These are phyloP conservation scores for Stephania japonica DNA, from an alignment of 164 flowering plant species.

Conservation along the genomic window DNA sequence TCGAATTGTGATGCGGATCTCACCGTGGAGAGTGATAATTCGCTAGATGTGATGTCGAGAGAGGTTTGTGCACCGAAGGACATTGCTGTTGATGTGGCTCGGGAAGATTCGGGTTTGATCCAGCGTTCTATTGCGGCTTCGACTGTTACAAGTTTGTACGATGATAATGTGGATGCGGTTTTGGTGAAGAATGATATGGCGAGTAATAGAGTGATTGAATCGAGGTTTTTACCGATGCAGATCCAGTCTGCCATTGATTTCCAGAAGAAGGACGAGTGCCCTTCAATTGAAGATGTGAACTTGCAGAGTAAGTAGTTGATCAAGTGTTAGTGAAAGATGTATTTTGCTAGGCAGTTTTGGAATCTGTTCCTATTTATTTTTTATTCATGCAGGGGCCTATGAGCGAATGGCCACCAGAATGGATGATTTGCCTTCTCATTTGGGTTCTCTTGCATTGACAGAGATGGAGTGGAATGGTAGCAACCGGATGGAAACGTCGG, in stretches of 20 bases:
- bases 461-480: slow-evolving; percentile 53
- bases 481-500: slow-evolving; percentile 36
- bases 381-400: slow-evolving; percentile 60
- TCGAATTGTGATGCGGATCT: slow-evolving; percentile 14
- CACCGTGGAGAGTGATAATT: slow-evolving; percentile 18
- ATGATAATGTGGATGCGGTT: slow-evolving; percentile 19
- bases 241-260: slow-evolving; percentile 20
- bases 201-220: slow-evolving; percentile 5
- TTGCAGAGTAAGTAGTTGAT: slow-evolving; percentile 41
- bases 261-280: slow-evolving; percentile 49
- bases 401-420: slow-evolving; percentile 52
- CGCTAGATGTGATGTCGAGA: slow-evolving; percentile 22
- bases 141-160: slow-evolving; percentile 28
- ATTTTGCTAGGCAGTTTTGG: slow-evolving; percentile 14
- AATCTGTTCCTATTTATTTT: slow-evolving; percentile 18
- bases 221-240: slow-evolving; percentile 22
- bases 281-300: slow-evolving; percentile 18
- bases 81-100: slow-evolving; percentile 23
- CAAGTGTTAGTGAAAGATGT: slow-evolving; percentile 5
- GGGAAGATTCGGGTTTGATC: slow-evolving; percentile 42
- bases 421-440: slow-evolving; percentile 56
- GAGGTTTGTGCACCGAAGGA: slow-evolving; percentile 17
- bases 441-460: slow-evolving; percentile 79
- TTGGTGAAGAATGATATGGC: slow-evolving; percentile 21
- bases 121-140: slow-evolving; percentile 39